Evolutionary conservation across 257 asterid genomes (phyloP), one percentile per base, ranked within the genome.

Genomic region (Eustoma russellianum): DNA sequence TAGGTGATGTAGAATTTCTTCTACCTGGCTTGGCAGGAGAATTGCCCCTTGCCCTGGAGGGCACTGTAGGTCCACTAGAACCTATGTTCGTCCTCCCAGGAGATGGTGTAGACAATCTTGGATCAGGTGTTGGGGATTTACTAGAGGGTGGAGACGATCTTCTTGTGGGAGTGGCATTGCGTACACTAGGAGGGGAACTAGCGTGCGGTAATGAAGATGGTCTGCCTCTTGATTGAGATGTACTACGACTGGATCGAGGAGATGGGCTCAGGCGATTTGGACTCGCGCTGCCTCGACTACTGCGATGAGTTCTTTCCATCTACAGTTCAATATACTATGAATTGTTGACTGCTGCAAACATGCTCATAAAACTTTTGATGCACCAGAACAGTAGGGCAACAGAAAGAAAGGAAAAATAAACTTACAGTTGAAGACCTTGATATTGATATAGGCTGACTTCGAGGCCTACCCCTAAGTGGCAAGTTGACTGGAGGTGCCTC

Each of bases 1-100:
- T 91, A 50, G 98, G 97, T 30, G 98, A 91, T 61, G 93, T 62
- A 11, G 97, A 85, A 79, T 78, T 84, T 15, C 93, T 95, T 60
- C 88, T 64, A 57, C 75, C 75, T 48, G 88, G 41, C 82, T 82
- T 88, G 35, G 88, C 69, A 38, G 98, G 98, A 12, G 92, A 91
- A 65, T 85, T 70, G 48, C 84, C 88, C 77, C 94, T 74, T 56
- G 68, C 88, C 64, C 81, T 73, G 40, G 85, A 78, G 30, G 81
- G 69, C 44, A 70, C 59, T 41, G 68, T 69, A 41, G 67, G 64
- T 8, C 43, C 43, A 49, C 70, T 62, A 43, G 95, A 85, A 43
- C 90, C 88, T 3, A 94, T 84, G 78, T 94, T 85, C 78, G 79
- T 38, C 70, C 94, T 85, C 74, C 91, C 61, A 47, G 83, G 88